Conservation (phyloP, 331 rosid genomes). For the Spiraea crenata region DNA sequence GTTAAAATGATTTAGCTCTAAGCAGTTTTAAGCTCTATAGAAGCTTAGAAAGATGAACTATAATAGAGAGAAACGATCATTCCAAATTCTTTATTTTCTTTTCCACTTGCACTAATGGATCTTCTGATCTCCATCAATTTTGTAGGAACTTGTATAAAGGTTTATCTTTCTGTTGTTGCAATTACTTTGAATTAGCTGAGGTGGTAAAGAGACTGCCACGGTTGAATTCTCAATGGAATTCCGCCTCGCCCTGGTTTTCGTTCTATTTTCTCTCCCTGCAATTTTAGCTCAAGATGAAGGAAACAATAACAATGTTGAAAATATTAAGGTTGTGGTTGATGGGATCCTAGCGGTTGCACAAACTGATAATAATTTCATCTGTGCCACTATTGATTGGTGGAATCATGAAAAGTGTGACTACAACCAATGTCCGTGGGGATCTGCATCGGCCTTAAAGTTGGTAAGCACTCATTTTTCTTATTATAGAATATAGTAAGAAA, state of each 20-base stretch:
- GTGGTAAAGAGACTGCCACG: constrained; percentile 13
- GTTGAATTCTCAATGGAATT: constrained; percentile 31
- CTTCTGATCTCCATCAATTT: not conserved
- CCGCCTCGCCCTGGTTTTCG: constrained; percentile 32
- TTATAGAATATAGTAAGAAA: constrained; percentile 5
- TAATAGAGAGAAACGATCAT: not conserved
- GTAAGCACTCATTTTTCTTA: constrained; percentile 35
- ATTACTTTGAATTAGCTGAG: constrained; percentile 27
- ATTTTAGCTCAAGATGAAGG: constrained; percentile 48
- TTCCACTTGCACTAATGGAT: not conserved
- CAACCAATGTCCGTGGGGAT: constrained; percentile 82
- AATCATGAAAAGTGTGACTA: constrained; percentile 79
- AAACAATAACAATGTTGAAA: not conserved
- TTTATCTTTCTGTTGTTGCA: constrained; percentile 16
- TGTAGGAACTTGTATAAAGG: constrained; percentile 19
- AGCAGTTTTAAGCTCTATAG: not conserved
- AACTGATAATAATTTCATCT: constrained; percentile 59
- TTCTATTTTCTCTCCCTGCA: constrained; percentile 38
- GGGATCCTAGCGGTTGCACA: constrained; percentile 47
- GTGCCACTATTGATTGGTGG: constrained; percentile 99
- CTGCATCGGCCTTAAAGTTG: constrained; percentile 60
- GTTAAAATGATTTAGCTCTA: not conserved
- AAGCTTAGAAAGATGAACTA: constrained; percentile 7
- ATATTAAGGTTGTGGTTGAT: constrained; percentile 42
- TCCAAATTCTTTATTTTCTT: constrained; percentile 1